phyloP scores from a whole-genome alignment of 1,284 basidiomycete genomes.

The Schizophyllum amplum region DNA sequence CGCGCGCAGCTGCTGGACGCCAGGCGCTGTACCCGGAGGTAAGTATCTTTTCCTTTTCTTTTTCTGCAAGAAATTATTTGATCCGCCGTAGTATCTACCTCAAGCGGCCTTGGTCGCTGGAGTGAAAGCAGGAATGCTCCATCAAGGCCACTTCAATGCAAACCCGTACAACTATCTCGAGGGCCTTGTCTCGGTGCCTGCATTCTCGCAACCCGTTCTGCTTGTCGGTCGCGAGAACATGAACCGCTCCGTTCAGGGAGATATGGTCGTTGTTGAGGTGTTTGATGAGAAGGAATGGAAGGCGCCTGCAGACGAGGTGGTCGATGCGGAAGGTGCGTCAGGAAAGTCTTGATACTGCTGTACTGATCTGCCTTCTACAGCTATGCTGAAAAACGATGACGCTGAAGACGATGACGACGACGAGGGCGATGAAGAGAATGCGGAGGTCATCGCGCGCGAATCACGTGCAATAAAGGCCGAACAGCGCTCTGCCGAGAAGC shows the following conservation, averaged over 20 bases:
- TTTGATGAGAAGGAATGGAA: slow-evolving; percentile 91
- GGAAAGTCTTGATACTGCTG: slow-evolving; percentile 2
- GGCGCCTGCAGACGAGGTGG: slow-evolving; percentile 85
- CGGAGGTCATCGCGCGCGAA: slow-evolving; percentile 44
- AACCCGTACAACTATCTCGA: slow-evolving; percentile 96
- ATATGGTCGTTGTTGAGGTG: slow-evolving; percentile 87
- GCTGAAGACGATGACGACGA: slow-evolving; percentile 65
- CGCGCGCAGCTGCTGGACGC: slow-evolving; percentile 40
- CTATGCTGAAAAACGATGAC: slow-evolving; percentile 84
- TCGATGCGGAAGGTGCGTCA: slow-evolving; percentile 79
- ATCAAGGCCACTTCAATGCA: slow-evolving; percentile 94
- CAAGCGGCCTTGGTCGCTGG: slow-evolving; percentile 72
- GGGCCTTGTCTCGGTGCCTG: slow-evolving; percentile 66
- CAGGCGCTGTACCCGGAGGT: slow-evolving; percentile 77
- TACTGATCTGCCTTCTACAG: slow-evolving; percentile 28
- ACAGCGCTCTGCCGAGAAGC: slow-evolving; percentile 46
- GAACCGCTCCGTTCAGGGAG: slow-evolving; percentile 94
- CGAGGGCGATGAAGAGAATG: slow-evolving; percentile 37
- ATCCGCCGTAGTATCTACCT: slow-evolving; percentile 64
- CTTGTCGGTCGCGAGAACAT: slow-evolving; percentile 88
- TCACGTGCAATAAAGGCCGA: slow-evolving; percentile 35
- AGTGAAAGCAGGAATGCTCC: slow-evolving; percentile 77
- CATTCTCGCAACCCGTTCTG: slow-evolving; percentile 73
- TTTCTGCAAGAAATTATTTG: background rate
- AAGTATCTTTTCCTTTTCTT: slow-evolving; percentile 6